Evolutionary conservation across 768 basidiomycete genomes (phyloP), one percentile per base, ranked within the genome.

Genomic region (Trametes cingulata): DNA sequence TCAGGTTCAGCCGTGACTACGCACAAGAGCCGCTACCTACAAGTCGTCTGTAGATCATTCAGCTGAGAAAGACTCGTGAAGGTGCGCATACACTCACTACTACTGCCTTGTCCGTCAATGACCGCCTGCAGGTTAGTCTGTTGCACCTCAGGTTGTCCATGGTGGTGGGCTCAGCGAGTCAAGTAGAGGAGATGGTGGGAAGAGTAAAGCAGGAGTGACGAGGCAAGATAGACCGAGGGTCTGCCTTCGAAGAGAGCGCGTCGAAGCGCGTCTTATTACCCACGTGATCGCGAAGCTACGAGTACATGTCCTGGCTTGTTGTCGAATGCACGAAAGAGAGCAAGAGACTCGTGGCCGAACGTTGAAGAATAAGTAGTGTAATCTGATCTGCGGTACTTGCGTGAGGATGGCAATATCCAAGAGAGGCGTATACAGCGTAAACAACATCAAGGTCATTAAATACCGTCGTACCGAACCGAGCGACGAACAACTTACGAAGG

Each of bases 131-230:
- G 17, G 83, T 88, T 58, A 91, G 77, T n/a, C 86, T 81, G 71
- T 92, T 92, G 69, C 90, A 92, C 66, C 84, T 88, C 48, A 91
- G 74, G 49, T 91, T 89, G 71, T 92, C 90, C 90, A 92, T 91
- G 47, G 8, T 15, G 27, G 15, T 24, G 29, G 29, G 27, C 10
- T 0, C 33, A 1, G 1, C 2, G 15, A 42, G 39, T 2, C 27
- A 14, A 39, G 36, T 27, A 35, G 27, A 15, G 47, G 15, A 29
- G 24, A 39, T 35, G 40, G 47, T 20, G 46, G 39, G 41, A 6
- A 9, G 7, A 14, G 19, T 20, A 1, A 20, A 17, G 20, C 15
- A 3, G 29, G 4, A 5, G 29, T 33, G 29, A 33, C 10, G 10
- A 4, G 27, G 35, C 24, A n/a, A 22, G 8, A 29, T 15, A 8